A percentile compares a stretch with the other conserved stretches of the same genome.
These are phyloP conservation scores for Trichophyton schoenleinii DNA, from an alignment of 2,329 filamentous ascomycete genomes.

Conservation along the genomic window DNA sequence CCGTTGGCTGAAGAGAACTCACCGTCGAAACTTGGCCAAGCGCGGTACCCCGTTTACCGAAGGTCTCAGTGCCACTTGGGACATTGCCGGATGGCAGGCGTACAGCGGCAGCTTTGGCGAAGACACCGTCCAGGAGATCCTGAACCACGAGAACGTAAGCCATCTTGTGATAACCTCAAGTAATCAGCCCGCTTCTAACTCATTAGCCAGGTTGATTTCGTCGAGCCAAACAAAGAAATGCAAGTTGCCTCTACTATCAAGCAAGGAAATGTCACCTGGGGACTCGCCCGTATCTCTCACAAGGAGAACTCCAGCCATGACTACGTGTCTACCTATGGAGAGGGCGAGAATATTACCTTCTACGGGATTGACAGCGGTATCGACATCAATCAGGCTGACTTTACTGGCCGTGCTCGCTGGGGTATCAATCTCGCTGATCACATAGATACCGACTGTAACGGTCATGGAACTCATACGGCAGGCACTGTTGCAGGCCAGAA, in stretches of 20 bases:
- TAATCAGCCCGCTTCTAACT: not conserved
- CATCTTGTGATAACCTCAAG: not conserved
- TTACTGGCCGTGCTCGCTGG: constrained; percentile 25
- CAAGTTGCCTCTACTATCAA: constrained; percentile 12
- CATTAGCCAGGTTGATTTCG: constrained; percentile 10
- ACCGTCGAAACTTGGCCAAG: constrained; percentile 9
- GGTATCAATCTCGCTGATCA: constrained; percentile 23
- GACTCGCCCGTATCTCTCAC: constrained; percentile 26
- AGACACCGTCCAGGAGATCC: constrained; percentile 11
- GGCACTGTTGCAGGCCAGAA: constrained; percentile 25
- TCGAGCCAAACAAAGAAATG: constrained; percentile 10
- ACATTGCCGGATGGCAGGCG: constrained; percentile 8
- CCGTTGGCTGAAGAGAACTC: constrained; percentile 8
- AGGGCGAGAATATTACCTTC: constrained; percentile 24
- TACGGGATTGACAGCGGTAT: constrained; percentile 32
- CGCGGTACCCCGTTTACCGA: constrained; percentile 6
- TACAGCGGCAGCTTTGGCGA: constrained; percentile 12
- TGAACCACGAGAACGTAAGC: not conserved
- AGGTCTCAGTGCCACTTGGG: constrained; percentile 9
- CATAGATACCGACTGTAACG: constrained; percentile 17
- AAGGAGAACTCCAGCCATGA: constrained; percentile 14
- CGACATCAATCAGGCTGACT: constrained; percentile 23
- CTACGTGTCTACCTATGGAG: constrained; percentile 26
- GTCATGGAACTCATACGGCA: constrained; percentile 31
- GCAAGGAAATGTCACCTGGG: constrained; percentile 20